Conservation (phyloP, 306 rosid species). For the Mucuna pruriens region DNA sequence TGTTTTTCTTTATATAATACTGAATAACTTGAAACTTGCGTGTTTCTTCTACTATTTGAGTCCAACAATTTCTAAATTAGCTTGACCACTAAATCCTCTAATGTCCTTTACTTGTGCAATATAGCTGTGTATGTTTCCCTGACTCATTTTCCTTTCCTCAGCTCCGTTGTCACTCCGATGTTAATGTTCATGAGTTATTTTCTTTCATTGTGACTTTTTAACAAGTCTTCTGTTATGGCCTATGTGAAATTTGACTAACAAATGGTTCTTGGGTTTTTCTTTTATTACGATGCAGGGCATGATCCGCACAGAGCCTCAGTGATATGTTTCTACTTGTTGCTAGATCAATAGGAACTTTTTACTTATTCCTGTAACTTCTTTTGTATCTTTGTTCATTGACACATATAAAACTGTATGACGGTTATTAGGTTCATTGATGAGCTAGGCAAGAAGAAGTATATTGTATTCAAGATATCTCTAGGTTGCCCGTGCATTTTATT, state of each 20-base stretch:
- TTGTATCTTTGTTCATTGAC: conserved; percentile 44
- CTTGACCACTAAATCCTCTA: neutral
- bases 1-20: neutral
- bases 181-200: neutral
- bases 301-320: conserved; percentile 32
- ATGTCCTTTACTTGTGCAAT: neutral
- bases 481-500: conserved; percentile 37
- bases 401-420: conserved; percentile 41
- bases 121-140: neutral
- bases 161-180: neutral
- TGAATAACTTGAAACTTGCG: neutral
- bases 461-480: conserved; percentile 46
- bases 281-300: conserved; percentile 44
- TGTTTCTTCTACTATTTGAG: neutral
- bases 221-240: neutral
- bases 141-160: conserved; percentile 4
- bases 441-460: conserved; percentile 44
- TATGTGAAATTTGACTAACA: neutral
- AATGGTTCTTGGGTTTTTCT: neutral
- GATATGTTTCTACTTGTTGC: conserved; percentile 39
- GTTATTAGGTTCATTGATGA: conserved; percentile 39
- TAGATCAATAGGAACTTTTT: conserved; percentile 47
- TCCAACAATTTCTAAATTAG: neutral
- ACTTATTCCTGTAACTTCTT: conserved; percentile 31
- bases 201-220: neutral